A percentile compares a stretch with the other conserved stretches of the same genome.
Conservation (phyloP, 1,284 basidiomycete species). For the Macrocybe sp. region DNA sequence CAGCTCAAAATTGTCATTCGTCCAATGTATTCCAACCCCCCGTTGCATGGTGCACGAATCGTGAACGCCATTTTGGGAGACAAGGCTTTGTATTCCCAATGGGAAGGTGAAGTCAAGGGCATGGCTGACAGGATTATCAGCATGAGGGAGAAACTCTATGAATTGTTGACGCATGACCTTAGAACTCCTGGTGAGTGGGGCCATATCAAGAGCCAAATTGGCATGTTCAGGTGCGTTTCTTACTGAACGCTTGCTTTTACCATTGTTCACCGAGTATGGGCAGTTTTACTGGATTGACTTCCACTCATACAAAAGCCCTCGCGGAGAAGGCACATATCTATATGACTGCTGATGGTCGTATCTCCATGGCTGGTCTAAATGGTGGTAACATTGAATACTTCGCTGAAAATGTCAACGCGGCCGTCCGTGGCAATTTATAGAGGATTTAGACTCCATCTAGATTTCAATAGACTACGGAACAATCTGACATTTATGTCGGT, state of each 20-base stretch:
- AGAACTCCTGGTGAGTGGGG: slow-evolving; percentile 94
- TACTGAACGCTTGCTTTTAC: slow-evolving; percentile 5
- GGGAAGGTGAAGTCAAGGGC: slow-evolving; percentile 88
- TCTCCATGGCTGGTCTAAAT: slow-evolving; percentile 97
- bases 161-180: slow-evolving; percentile 72
- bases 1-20: slow-evolving; percentile 97
- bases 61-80: slow-evolving; percentile 82
- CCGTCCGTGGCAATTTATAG: slow-evolving; percentile 77
- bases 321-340: slow-evolving; percentile 95
- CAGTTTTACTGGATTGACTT: slow-evolving; percentile 85
- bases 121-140: slow-evolving; percentile 97
- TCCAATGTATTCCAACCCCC: slow-evolving; percentile 98
- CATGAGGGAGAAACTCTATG: slow-evolving; percentile 88
- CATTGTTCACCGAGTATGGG: slow-evolving; percentile 9
- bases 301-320: slow-evolving; percentile 81
- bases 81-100: slow-evolving; percentile 77
- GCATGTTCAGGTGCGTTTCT: slow-evolving; percentile 76
- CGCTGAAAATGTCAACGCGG: slow-evolving; percentile 79
- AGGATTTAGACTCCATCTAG: slow-evolving; percentile 4
- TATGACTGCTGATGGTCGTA: slow-evolving; percentile 86
- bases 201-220: slow-evolving; percentile 96
- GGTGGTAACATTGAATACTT: slow-evolving; percentile 88
- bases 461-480: background rate
- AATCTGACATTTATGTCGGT: no score
- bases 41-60: slow-evolving; percentile 91